Base-by-base conservation (phyloP, 306 rosid species). In the Rosa chinensis region DNA sequence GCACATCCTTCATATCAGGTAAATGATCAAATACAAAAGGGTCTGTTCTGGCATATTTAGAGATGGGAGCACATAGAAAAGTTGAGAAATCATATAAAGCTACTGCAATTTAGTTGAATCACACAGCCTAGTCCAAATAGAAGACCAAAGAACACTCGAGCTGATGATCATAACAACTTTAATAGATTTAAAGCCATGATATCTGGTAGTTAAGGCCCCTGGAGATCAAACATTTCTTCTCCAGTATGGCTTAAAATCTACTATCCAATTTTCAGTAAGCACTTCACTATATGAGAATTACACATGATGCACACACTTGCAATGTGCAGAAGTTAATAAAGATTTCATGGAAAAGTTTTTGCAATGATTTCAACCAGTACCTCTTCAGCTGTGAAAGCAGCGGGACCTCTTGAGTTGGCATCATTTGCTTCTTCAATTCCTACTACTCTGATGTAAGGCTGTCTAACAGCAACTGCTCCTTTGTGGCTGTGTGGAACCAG, bases 401-500 rank as follows among this genome's bases (percentile, higher is more conserved):
- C 79, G 0, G 94, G 91, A 75, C 97, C 95, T 16, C 92, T 87
- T 75, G 98, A 83, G 74, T 88, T 88, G 84, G 88, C 90, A 69
- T 90, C 98, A 78, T 81, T 93, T 82, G 85, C 84, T 74, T 91
- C 93, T 81, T 95, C 99, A 48, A 93, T 93, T 75, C 99, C 99
- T 66, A 92, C 98, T 70, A 95, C 96, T 87, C 99, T 87, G 52
- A 95, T 91, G 79, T 95, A 95, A 72, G 99, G 99, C 77, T 95
- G 99, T 78, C 98, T 88, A 70, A 95, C 82, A n/a, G 98, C 99
- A 72, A 95, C 98, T 25, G 97, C 99, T 82, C 98, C 98, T 86
- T 89, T 93, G 84, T 91, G 88, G 59, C 99, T 95, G 90, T 85
- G 82, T 23, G 80, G 25, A 70, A 21, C 32, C 56, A 75, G 75